A percentile compares a stretch with the other conserved stretches of the same genome.
phyloP scores from a whole-genome alignment of 805 yeast species.

The Ogataea philodendri region DNA sequence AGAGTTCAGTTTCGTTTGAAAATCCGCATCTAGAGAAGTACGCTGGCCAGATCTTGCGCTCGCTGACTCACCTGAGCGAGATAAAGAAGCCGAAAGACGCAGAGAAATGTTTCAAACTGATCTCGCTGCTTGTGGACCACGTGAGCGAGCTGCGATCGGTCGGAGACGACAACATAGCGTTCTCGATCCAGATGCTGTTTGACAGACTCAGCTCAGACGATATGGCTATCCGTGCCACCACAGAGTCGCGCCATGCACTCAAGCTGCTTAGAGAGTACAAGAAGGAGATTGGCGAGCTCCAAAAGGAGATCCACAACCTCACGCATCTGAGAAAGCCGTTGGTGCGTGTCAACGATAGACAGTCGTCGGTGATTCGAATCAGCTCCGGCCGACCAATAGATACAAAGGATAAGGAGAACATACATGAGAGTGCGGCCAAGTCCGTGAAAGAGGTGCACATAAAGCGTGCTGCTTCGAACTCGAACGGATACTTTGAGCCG shows the following conservation, averaged over 20 bases:
- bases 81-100: slow-evolving; percentile 11
- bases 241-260: slow-evolving; percentile 52
- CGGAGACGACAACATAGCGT: slow-evolving; percentile 13
- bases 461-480: background rate
- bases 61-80: slow-evolving; percentile 13
- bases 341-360: slow-evolving; percentile 1
- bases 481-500: slow-evolving; percentile 20
- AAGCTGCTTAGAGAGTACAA: slow-evolving; percentile 24
- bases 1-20: background rate
- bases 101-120: slow-evolving; percentile 10
- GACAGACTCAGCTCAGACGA: slow-evolving; percentile 23
- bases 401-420: too few relatives aligned
- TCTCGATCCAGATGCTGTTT: slow-evolving; percentile 19
- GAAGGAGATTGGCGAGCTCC: slow-evolving; percentile 20
- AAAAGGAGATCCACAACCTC: slow-evolving; percentile 23
- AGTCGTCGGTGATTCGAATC: too few relatives aligned
- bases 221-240: slow-evolving; percentile 63
- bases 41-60: slow-evolving; percentile 12
- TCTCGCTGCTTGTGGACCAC: slow-evolving; percentile 14
- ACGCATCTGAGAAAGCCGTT: background rate
- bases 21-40: slow-evolving; percentile 5
- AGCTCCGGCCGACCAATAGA: too few relatives aligned
- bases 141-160: slow-evolving; percentile 10
- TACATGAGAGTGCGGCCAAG: too few relatives aligned
- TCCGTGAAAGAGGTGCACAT: too few relatives aligned